Base-by-base conservation (phyloP, 768 basidiomycete genomes). In the Boletus pseudo-olivaceus region DNA sequence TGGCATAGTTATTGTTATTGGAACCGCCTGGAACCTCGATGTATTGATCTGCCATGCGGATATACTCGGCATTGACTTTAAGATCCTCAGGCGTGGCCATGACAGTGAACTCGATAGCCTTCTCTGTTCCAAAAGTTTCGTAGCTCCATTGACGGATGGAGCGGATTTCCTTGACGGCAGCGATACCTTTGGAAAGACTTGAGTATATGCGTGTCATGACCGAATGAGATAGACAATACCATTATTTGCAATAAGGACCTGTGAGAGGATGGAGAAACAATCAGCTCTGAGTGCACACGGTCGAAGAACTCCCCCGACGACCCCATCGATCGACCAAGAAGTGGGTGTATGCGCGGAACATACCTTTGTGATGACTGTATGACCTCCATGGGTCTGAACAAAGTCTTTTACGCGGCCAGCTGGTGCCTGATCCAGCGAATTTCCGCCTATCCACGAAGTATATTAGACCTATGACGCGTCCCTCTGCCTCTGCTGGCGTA, bases 91-190 rank as follows among this genome's bases (percentile, higher is more conserved):
- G 97, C 12, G 97, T 99, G 47, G 97, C 94, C 97, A 99, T 98
- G 56, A 98, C 97, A 37, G 94, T 96, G 79, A 99, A 98, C 71
- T 99, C 95, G 75, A 99, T 82, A 51, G 90, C 91, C 61, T 93
- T 88, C 68, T 99, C 97, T 51, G 85, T 85, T 56, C 97, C 97
- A 73, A 99, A 99, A 0, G 95, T 94, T 76, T 98, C 97, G 76
- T 98, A 99, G 66, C 92, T 94, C 97, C 97, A 99, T 84, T 98
- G 96, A 53, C 97, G 85, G 62, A 99, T 89, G 44, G 97, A 98
- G 46, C 97, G 87, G 66, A 99, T 99, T 76, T 98, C 97, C 74
- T 99, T 99, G 46, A 99, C 97, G 51, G 95, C 97, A 48, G 96
- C 96, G 66, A 98, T 99, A 81, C 92, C 91, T 91, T 39, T 59